Conservation (phyloP, 1,284 basidiomycete genomes). For the Vanrija sp. region DNA sequence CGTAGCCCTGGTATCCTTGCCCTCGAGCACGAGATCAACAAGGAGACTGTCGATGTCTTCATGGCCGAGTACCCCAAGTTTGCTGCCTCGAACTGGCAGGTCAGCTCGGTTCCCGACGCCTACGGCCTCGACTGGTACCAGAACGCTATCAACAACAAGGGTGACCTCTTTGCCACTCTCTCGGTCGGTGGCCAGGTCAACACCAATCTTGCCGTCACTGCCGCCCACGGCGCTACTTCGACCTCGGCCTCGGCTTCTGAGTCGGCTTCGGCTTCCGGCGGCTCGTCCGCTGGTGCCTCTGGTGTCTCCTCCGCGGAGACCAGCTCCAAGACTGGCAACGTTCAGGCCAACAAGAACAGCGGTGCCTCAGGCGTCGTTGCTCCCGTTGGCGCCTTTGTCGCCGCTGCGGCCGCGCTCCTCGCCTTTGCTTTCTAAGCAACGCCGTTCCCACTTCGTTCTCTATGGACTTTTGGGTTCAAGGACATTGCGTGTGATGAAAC, state of each 20-base stretch:
- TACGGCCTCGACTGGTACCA: constrained; percentile 40
- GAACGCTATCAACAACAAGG: constrained; percentile 34
- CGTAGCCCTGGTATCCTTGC: constrained; percentile 37
- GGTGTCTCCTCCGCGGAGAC: background rate
- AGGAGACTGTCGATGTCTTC: constrained; percentile 36
- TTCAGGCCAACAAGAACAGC: constrained; percentile 1
- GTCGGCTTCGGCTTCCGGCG: background rate
- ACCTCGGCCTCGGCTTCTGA: background rate
- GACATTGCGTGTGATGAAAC: too few relatives aligned
- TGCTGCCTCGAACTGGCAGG: constrained; percentile 36
- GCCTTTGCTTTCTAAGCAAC: constrained; percentile 2
- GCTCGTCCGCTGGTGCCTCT: background rate
- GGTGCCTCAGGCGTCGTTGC: background rate
- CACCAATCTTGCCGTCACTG: constrained; percentile 7
- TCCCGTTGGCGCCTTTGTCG: constrained; percentile 2
- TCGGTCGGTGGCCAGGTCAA: constrained; percentile 23
- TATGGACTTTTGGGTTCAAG: too few relatives aligned
- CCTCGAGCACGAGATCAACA: constrained; percentile 42
- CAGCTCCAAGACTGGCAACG: background rate
- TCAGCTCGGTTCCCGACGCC: constrained; percentile 40
- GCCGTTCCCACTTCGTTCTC: background rate
- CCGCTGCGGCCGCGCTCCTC: constrained; percentile 4
- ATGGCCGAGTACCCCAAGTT: constrained; percentile 30
- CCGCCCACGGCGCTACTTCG: background rate
- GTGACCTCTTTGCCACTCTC: constrained; percentile 18